phyloP scores from a whole-genome alignment of 2,329 filamentous ascomycete genomes.

The Chalaropsis ovoidea region DNA sequence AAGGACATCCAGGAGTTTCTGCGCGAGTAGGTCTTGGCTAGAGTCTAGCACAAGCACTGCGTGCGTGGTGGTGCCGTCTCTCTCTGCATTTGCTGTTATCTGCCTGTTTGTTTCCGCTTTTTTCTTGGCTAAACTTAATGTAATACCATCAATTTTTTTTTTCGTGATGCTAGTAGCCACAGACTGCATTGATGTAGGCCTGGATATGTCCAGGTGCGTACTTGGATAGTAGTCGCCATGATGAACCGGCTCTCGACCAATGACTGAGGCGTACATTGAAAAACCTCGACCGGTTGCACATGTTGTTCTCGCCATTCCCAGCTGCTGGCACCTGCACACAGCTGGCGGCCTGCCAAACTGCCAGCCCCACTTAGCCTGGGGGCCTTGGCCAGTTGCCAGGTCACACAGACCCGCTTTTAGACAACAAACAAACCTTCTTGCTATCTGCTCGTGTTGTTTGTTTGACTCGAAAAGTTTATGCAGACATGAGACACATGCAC shows the following conservation, averaged over 20 bases:
- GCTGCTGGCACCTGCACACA: no score
- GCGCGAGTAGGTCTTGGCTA: conserved; percentile 28
- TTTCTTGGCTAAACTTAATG: background rate
- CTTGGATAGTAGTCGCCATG: no score
- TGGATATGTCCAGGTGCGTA: background rate
- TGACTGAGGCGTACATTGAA: background rate
- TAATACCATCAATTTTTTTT: background rate
- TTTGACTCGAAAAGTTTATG: no score
- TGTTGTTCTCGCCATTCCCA: no score
- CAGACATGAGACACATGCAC: no score
- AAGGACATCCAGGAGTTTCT: conserved; percentile 67
- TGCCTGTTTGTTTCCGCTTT: background rate
- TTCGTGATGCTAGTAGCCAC: background rate
- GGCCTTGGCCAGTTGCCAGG: background rate
- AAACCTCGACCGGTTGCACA: no score
- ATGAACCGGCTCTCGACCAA: background rate
- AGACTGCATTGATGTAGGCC: background rate
- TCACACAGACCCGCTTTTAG: no score
- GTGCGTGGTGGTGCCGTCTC: background rate
- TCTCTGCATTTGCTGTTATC: conserved; percentile 1
- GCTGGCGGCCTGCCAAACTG: no score
- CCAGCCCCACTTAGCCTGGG: background rate
- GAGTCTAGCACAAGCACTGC: background rate
- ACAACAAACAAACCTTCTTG: no score
- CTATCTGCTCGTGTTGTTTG: background rate